Evolutionary conservation across 306 rosid species (phyloP).

Genomic region (Glycine tomentella): DNA sequence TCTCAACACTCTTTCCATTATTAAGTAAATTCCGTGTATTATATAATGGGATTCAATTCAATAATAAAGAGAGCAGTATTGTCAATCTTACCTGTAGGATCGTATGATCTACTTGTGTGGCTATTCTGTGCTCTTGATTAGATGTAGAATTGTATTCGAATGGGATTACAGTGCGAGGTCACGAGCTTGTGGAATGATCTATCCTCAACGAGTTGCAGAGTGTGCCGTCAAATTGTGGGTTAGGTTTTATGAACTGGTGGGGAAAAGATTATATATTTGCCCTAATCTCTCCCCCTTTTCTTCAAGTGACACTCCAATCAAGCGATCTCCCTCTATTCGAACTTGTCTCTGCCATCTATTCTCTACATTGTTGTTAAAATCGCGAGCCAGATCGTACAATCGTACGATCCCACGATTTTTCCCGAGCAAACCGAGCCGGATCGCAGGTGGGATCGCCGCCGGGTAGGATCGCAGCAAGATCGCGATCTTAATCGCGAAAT

Average conservation of each 20-base stretch:
- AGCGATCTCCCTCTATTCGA: neutral
- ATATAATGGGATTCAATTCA: neutral
- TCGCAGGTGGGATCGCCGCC: no score
- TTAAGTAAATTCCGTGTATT: neutral
- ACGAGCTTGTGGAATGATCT: neutral
- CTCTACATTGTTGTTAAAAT: no score
- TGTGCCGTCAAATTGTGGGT: neutral
- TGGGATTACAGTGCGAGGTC: neutral
- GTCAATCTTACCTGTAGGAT: neutral
- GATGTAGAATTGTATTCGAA: neutral
- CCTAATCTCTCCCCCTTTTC: neutral
- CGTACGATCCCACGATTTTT: no score
- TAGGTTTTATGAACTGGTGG: neutral
- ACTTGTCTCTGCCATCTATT: constrained; percentile 8
- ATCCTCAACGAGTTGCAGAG: neutral
- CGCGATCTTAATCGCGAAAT: no score
- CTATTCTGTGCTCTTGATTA: neutral
- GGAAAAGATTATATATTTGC: neutral
- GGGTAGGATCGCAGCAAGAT: no score
- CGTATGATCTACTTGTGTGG: neutral
- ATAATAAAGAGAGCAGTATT: constrained; percentile 3
- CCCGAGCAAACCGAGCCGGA: no score
- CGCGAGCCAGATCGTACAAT: no score
- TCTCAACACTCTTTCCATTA: neutral
- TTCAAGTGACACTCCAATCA: no score